phyloP scores from a whole-genome alignment of 1,284 basidiomycete genomes.

The Puccinia triticina region DNA sequence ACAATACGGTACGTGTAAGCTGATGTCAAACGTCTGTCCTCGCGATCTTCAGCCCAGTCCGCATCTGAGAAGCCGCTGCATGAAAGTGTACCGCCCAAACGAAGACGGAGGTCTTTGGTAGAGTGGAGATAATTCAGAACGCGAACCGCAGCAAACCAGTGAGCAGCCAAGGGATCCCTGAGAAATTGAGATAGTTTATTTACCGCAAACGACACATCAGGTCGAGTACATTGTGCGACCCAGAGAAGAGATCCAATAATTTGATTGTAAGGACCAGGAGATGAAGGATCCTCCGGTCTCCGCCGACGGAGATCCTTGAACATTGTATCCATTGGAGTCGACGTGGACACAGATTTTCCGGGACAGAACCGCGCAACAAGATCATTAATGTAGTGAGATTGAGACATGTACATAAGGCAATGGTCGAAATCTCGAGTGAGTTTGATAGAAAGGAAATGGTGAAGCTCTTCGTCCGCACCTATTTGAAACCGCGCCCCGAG shows the following conservation, averaged over 20 bases:
- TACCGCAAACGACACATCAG: neutral
- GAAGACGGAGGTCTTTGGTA: neutral
- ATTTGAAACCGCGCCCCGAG: neutral
- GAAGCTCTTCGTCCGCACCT: neutral
- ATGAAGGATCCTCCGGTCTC: neutral
- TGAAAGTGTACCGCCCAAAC: neutral
- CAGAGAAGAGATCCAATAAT: neutral
- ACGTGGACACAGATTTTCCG: too few species aligned
- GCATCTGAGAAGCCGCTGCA: neutral
- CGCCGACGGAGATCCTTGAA: neutral
- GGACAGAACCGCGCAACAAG: too few species aligned
- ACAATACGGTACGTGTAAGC: neutral
- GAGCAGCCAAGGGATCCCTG: neutral
- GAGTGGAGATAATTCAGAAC: neutral
- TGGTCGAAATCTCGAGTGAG: neutral
- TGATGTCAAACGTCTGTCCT: neutral
- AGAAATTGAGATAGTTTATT: neutral
- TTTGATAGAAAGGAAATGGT: neutral
- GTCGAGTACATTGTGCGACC: neutral
- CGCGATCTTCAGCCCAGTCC: constrained; percentile 12
- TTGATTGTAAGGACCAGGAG: too few species aligned
- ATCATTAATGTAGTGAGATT: too few species aligned
- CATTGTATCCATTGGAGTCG: neutral
- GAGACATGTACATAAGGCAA: neutral
- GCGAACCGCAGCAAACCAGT: neutral